A percentile compares a stretch with the other conserved stretches of the same genome.
These are phyloP conservation scores for Datisca glomerata DNA, from an alignment of 306 rosid species.

Conservation along the genomic window DNA sequence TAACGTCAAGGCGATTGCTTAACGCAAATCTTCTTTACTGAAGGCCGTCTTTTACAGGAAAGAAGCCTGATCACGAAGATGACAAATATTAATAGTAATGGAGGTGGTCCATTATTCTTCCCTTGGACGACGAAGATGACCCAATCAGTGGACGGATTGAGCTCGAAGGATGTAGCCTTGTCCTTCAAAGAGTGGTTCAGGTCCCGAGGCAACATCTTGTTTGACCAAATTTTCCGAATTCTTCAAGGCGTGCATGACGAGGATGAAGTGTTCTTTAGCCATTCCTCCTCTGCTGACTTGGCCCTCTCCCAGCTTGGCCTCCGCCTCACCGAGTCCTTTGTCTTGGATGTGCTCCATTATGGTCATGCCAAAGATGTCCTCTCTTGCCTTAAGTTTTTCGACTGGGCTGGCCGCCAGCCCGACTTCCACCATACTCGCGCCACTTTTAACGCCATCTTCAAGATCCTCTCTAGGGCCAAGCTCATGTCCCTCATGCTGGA, in stretches of 20 bases:
- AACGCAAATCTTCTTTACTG: too few relatives aligned
- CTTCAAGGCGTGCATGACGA: conserved; percentile 10
- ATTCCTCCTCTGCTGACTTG: conserved; percentile 17
- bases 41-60: conserved; percentile 3
- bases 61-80: too few relatives aligned
- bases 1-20: too few relatives aligned
- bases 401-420: conserved; percentile 77
- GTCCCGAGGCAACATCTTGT: conserved; percentile 10
- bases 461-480: conserved; percentile 40
- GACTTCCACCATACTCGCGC: conserved; percentile 46
- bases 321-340: conserved; percentile 37
- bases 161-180: conserved; percentile 11
- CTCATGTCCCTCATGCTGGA: conserved; percentile 39
- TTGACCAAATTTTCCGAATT: conserved; percentile 37
- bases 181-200: conserved; percentile 59
- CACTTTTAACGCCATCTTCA: conserved; percentile 47
- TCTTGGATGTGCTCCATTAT: conserved; percentile 42
- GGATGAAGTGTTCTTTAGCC: conserved; percentile 11
- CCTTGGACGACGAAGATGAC: conserved; percentile 1
- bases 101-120: background rate
- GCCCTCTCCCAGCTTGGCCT: conserved; percentile 38
- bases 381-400: conserved; percentile 73
- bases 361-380: conserved; percentile 25
- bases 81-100: background rate
- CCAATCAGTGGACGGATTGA: background rate